Evolutionary conservation across 257 asterid genomes (phyloP), one percentile per base, ranked within the genome.

Genomic region (Petunia axillaris): DNA sequence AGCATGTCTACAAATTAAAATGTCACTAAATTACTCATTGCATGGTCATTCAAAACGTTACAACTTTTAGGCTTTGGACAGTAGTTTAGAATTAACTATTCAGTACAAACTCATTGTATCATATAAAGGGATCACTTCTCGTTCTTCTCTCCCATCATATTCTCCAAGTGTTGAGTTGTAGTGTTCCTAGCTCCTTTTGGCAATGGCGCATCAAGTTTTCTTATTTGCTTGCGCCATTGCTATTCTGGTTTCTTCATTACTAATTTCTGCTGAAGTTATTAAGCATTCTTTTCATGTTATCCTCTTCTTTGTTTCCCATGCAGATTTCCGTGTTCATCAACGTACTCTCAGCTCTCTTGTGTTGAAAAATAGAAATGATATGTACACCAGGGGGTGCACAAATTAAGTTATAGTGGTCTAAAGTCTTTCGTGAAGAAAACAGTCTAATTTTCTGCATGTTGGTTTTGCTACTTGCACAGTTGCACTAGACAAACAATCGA

Each of bases 211-310:
- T 68, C 66, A 62, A 36, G 37, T 63, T 63, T 78, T 76, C 40
- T 57, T 57, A 39, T 76, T 76, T 76, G 80, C 68, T 37, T 76
- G 80, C 38, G 38, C 80, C 54, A 60, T 76, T 40, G 68, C 80
- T 76, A 54, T 76, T 57, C 52, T 76, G 6, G 67, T 43, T 40
- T 58, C 41, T 57, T 57, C 67, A 15, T 76, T 57, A 5, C 2
- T 76, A 38, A 52, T 60, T 60, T 76, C 68, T 55, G 66, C 80
- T 57, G 80, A 37, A 14, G 65, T 76, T 76, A 25, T 76, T 4
- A 25, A 57, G 15, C 68, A 76, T 57, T 54, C 80, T 4, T 76
- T 76, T 76, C 68, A 76, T n/a, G 80, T 76, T 55, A n/a, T 4
- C 39, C 13, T 59, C 53, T 59, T 75, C 64, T 9, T 0, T 76